These are phyloP conservation scores for Mycosarcoma mackinlayi DNA, from an alignment of 1,284 basidiomycete species.

Conservation along the genomic window DNA sequence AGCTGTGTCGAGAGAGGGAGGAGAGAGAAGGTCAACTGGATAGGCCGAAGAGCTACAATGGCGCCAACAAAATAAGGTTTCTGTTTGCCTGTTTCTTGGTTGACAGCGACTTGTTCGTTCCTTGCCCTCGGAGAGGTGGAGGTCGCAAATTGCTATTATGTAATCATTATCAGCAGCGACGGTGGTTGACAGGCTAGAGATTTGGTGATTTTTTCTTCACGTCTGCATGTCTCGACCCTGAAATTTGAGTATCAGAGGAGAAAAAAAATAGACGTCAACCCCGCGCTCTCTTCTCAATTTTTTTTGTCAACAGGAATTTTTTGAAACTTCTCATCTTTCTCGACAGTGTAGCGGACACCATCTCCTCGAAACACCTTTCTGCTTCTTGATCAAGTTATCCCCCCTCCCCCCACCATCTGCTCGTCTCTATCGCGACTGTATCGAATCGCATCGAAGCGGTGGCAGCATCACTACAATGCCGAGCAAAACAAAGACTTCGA, in stretches of 20 bases:
- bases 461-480: conserved; percentile 8
- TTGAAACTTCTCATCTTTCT: no score
- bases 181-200: not conserved
- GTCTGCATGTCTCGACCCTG: conserved; percentile 1
- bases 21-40: no score
- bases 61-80: conserved; percentile 3
- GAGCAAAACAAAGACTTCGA: conserved; percentile 11
- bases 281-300: not conserved
- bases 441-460: not conserved
- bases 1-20: no score
- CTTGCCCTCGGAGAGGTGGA: conserved; percentile 10
- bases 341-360: no score
- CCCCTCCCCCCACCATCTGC: not conserved
- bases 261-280: not conserved
- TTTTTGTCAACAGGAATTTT: not conserved
- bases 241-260: not conserved
- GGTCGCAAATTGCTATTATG: conserved; percentile 10
- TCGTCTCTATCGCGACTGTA: not conserved
- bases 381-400: not conserved
- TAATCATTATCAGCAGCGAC: conserved; percentile 12
- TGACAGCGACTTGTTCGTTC: conserved; percentile 12
- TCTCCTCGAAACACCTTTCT: no score
- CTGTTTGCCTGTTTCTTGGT: not conserved
- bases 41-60: no score
- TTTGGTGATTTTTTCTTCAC: conserved; percentile 24